Evolutionary conservation across 805 yeast species (phyloP), one percentile per base, ranked within the genome.

Genomic region (Schwanniomyces polymorphus): DNA sequence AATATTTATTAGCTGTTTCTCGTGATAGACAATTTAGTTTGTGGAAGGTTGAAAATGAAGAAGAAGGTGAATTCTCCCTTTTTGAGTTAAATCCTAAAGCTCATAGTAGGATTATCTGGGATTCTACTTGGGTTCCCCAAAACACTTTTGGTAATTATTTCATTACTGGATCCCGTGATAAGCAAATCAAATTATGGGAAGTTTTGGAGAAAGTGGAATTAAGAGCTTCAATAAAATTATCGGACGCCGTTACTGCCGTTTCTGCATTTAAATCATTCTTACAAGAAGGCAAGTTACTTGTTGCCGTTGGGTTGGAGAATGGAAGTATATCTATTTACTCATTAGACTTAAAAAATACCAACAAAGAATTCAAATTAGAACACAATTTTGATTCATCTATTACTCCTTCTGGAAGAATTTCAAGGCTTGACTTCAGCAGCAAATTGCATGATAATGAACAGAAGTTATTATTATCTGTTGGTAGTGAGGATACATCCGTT

Each of bases 91-190:
- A 79, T 46, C 80, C 80, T 29, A 89, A 86, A 62, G 97, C 97
- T 0, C 99, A 95, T 61, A 66, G 86, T 1, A 81, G 97, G 65
- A 92, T 94, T 57, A 81, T 94, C 38, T 95, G 99, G 99, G 98
- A 94, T 68, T 85, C 92, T 61, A 80, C 87, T 33, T 94, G 97
- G 97, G 71, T 84, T 0, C 89, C 91, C 4, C 11, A 16, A 7
- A 49, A 58, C n/a, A 31, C 46, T 3, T 53, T 56, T 10, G 62
- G 61, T 3, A 41, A 51, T 21, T 62, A 63, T n/a, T 91, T 92
- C 59, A 76, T 88, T 12, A 91, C 97, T 0, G 95, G 86, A 0
- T 85, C 96, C 2, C 81, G 99, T 64, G 99, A 94, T 64, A 87
- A 85, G 59, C 78, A 82, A 2, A 63, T 91, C 42, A 88, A 87